phyloP scores from a whole-genome alignment of 2,329 filamentous ascomycete species.

The Trichoderma hamatum region DNA sequence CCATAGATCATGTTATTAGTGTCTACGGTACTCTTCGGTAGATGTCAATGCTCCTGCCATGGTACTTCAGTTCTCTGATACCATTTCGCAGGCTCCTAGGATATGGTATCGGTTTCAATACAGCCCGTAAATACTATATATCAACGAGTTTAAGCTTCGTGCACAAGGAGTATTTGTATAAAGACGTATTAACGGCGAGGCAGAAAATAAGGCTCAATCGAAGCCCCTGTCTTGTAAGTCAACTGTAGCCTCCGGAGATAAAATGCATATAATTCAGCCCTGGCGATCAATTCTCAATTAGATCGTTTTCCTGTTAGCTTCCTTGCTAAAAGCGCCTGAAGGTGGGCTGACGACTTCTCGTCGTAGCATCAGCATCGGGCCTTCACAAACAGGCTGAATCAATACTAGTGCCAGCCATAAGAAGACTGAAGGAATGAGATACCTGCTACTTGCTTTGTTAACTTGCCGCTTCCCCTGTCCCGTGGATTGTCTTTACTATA shows the following conservation, averaged over 20 bases:
- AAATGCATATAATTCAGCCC: neutral
- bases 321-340: neutral
- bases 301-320: neutral
- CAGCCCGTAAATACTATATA: neutral
- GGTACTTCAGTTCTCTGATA: neutral
- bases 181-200: neutral
- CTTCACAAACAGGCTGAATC: neutral
- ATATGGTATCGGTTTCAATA: neutral
- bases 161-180: neutral
- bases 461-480: neutral
- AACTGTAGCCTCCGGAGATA: neutral
- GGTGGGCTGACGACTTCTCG: neutral
- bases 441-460: neutral
- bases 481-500: neutral
- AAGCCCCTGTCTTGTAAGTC: neutral
- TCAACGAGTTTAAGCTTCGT: neutral
- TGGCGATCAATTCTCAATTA: neutral
- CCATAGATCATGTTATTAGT: neutral
- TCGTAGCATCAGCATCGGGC: neutral
- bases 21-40: neutral
- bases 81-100: neutral
- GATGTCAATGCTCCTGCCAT: neutral
- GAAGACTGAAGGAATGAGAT: neutral
- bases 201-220: neutral
- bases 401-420: neutral